phyloP scores from a whole-genome alignment of 176 grass and related monocot genomes.

The Areca catechu region DNA sequence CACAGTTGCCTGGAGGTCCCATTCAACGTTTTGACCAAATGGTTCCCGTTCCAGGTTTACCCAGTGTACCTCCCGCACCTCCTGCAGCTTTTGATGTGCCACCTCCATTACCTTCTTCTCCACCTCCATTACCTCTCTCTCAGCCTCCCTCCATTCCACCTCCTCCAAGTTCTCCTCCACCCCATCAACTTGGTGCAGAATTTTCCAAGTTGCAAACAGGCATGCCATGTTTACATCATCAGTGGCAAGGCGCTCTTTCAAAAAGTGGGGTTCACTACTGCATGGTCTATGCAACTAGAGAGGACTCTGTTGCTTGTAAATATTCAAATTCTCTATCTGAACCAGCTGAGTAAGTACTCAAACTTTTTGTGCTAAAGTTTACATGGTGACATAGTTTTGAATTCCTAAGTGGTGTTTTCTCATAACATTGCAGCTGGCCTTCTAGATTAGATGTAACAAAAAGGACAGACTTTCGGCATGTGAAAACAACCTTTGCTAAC shows the following conservation, averaged over 20 bases:
- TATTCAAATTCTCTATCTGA: conserved; percentile 57
- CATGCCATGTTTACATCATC: conserved; percentile 23
- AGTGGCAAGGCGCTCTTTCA: conserved; percentile 78
- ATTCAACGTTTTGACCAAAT: conserved; percentile 54
- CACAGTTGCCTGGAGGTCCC: conserved; percentile 41
- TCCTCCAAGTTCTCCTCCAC: conserved; percentile 61
- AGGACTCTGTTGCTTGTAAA: conserved; percentile 66
- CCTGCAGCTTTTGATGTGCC: conserved; percentile 38
- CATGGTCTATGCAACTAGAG: conserved; percentile 69
- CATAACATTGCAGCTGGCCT: conserved; percentile 57
- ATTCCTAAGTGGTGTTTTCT: conserved; percentile 1
- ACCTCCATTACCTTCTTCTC: conserved; percentile 32
- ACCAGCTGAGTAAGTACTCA: conserved; percentile 63
- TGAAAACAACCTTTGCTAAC: conserved; percentile 77
- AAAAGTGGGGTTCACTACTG: conserved; percentile 93
- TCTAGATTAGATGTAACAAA: conserved; percentile 83
- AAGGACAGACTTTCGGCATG: conserved; percentile 67
- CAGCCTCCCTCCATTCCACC: conserved; percentile 65
- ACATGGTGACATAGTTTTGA: not conserved
- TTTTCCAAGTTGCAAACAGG: conserved; percentile 27
- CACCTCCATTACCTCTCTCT: conserved; percentile 45
- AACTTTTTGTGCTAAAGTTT: not conserved
- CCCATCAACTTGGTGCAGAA: conserved; percentile 25
- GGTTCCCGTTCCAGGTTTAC: conserved; percentile 24
- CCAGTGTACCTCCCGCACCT: conserved; percentile 36